A percentile compares a stretch with the other conserved stretches of the same genome.
phyloP scores from a whole-genome alignment of 148 eudicot genomes.

The Selenicereus undatus region DNA sequence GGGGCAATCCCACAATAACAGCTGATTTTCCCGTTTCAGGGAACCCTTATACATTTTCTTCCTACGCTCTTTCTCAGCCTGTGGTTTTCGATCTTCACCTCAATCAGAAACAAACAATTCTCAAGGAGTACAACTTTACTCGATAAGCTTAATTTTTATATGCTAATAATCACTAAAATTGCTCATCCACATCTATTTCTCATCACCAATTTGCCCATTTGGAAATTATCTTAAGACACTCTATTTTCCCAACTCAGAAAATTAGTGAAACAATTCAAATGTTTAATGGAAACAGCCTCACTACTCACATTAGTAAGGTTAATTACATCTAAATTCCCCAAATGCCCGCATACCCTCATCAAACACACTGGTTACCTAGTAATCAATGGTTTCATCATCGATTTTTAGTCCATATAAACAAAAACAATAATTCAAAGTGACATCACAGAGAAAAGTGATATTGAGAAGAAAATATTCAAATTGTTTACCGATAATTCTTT shows the following conservation, averaged over 20 bases:
- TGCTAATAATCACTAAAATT: too few relatives aligned
- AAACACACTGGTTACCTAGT: not conserved
- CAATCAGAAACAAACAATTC: not conserved
- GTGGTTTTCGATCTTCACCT: not conserved
- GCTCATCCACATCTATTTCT: not conserved
- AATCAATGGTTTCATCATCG: too few relatives aligned
- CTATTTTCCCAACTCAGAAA: not conserved
- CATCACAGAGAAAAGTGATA: not conserved
- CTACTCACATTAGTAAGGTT: not conserved
- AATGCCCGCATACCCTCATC: not conserved
- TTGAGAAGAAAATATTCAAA: not conserved
- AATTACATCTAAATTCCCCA: not conserved
- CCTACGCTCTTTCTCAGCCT: too few relatives aligned
- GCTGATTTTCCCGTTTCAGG: too few relatives aligned
- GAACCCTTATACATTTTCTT: too few relatives aligned
- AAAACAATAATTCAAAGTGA: not conserved
- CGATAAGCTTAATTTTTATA: not conserved
- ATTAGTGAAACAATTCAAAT: not conserved
- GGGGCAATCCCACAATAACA: not conserved
- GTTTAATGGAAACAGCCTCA: not conserved
- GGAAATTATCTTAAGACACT: not conserved
- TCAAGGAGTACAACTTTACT: not conserved
- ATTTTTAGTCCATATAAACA: too few relatives aligned
- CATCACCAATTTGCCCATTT: not conserved
- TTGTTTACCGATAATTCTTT: constrained; percentile 74